Evolutionary conservation across 345 rosid genomes (phyloP).

Genomic region (Murraya koenigii): DNA sequence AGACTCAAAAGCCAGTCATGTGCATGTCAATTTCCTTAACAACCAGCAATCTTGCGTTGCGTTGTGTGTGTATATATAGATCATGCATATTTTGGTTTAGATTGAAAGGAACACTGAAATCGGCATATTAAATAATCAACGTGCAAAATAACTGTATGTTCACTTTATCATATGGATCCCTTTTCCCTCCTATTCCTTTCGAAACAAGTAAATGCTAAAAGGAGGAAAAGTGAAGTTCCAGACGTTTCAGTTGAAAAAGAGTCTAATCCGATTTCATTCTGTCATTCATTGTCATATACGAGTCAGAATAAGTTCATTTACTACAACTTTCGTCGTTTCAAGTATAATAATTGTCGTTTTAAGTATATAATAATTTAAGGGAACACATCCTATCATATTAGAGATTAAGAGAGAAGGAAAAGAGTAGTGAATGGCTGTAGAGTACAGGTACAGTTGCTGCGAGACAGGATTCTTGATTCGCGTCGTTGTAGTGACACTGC

Average conservation of each 20-base stretch:
- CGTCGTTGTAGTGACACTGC: constrained; percentile 26
- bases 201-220: background rate
- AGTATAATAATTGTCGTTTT: no score
- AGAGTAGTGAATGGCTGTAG: constrained; percentile 38
- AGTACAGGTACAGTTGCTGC: constrained; percentile 48
- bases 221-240: background rate
- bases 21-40: no score
- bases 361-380: no score
- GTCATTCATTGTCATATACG: background rate
- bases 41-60: no score
- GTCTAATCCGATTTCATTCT: constrained; percentile 7
- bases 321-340: background rate
- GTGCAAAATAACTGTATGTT: background rate
- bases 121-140: no score
- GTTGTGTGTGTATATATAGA: no score
- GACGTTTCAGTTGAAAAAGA: constrained; percentile 2
- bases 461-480: constrained; percentile 36
- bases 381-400: no score
- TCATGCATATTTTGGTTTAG: no score
- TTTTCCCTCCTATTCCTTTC: background rate
- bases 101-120: no score
- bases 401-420: background rate
- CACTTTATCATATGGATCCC: background rate
- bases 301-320: background rate
- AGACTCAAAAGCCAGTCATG: no score